phyloP scores from a whole-genome alignment of 768 basidiomycete species.

The Nidula microcarpa region DNA sequence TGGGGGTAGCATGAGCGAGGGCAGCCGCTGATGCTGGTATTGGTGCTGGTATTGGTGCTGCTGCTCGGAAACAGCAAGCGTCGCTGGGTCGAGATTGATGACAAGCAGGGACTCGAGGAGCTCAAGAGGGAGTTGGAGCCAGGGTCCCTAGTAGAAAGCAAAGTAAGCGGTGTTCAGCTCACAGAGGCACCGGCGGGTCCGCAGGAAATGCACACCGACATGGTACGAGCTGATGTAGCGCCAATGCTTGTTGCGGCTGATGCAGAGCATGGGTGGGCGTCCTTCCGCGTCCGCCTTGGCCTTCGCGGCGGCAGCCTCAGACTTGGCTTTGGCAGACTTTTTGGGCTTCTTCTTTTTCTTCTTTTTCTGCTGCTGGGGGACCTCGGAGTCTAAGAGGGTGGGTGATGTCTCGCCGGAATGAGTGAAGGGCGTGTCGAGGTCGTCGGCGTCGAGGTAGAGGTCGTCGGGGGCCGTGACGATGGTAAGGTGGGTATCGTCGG shows the following conservation, averaged over 20 bases:
- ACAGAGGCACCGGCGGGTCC: slow-evolving; percentile 2
- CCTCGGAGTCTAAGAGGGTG: slow-evolving; percentile 15
- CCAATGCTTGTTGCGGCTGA: slow-evolving; percentile 94
- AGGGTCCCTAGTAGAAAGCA: slow-evolving; percentile 69
- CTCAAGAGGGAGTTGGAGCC: slow-evolving; percentile 87
- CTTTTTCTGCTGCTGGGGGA: slow-evolving; percentile 44
- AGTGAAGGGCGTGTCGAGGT: slow-evolving; percentile 21
- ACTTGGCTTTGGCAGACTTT: slow-evolving; percentile 40
- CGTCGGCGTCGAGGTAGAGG: slow-evolving; percentile 12
- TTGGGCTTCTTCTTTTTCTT: slow-evolving; percentile 68
- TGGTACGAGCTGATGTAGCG: slow-evolving; percentile 90
- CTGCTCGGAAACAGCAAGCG: slow-evolving; percentile 46
- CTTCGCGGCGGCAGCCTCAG: slow-evolving; percentile 16
- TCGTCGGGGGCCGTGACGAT: slow-evolving; percentile 19
- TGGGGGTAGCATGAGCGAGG: slow-evolving; percentile 28
- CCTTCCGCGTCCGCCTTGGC: slow-evolving; percentile 33
- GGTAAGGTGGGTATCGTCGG: slow-evolving; percentile 7
- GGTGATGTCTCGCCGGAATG: slow-evolving; percentile 30
- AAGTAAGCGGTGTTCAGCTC: slow-evolving; percentile 9
- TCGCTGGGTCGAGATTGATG: slow-evolving; percentile 74
- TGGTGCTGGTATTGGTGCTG: no score
- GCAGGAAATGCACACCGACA: slow-evolving; percentile 44
- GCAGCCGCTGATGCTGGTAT: no score
- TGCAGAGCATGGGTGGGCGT: slow-evolving; percentile 70
- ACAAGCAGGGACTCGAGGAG: slow-evolving; percentile 77